These are phyloP conservation scores for Tolypocladium capitatum DNA, from an alignment of 2,329 filamentous ascomycete genomes.

Conservation along the genomic window DNA sequence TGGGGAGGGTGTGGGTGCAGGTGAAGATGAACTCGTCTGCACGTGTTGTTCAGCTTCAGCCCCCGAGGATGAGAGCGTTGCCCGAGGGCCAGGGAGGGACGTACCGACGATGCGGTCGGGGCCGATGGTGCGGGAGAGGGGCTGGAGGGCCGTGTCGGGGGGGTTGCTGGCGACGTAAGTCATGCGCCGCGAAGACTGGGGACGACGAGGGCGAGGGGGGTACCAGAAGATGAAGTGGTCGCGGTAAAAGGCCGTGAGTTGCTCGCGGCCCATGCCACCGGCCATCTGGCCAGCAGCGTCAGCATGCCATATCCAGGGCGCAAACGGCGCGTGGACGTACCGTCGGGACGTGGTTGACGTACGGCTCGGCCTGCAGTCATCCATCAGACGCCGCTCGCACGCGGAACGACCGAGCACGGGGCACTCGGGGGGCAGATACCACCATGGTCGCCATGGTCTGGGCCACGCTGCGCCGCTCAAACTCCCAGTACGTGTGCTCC, in stretches of 20 bases:
- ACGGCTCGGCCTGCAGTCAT: constrained; percentile 37
- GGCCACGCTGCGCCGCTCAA: constrained; percentile 51
- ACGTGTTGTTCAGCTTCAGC: no score
- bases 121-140: constrained; percentile 56
- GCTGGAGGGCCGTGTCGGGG: constrained; percentile 47
- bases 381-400: no score
- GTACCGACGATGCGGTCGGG: constrained; percentile 47
- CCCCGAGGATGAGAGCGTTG: neutral
- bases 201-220: neutral
- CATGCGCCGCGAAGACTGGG: no score
- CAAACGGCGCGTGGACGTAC: constrained; percentile 20
- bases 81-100: neutral
- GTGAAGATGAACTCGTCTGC: constrained; percentile 51
- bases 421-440: constrained; percentile 14
- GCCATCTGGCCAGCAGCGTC: constrained; percentile 26
- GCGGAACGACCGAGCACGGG: no score
- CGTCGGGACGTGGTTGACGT: constrained; percentile 64
- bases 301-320: neutral
- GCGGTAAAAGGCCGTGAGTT: constrained; percentile 54
- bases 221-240: constrained; percentile 54
- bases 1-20: constrained; percentile 36
- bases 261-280: constrained; percentile 52
- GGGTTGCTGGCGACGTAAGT: constrained; percentile 38
- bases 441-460: constrained; percentile 70
- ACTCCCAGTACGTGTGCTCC: constrained; percentile 60